Conservation (phyloP, 257 asterid genomes). For the Asclepias syriaca region DNA sequence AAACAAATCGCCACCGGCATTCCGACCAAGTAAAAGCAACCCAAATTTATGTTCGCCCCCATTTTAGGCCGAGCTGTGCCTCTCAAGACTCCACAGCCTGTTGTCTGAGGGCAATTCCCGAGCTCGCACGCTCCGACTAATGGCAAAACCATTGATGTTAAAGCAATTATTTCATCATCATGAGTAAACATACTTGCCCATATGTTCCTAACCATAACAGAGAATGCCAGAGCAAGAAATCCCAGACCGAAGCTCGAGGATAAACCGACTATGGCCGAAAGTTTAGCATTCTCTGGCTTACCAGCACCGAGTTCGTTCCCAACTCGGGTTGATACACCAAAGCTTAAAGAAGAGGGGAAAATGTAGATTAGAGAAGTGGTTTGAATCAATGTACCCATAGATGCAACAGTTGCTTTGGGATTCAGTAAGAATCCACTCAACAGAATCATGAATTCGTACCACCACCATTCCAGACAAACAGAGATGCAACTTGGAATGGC, state of each 20-base stretch:
- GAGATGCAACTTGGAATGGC: conserved; percentile 38
- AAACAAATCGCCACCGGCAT: conserved; percentile 34
- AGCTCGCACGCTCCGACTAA: conserved; percentile 34
- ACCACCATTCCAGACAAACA: conserved; percentile 45
- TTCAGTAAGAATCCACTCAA: conserved; percentile 29
- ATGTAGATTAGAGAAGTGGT: conserved; percentile 37
- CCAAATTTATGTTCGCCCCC: conserved; percentile 36
- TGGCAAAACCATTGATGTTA: conserved; percentile 30
- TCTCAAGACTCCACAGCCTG: conserved; percentile 32
- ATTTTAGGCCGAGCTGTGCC: conserved; percentile 38
- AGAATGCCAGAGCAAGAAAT: conserved; percentile 22
- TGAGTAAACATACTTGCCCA: conserved; percentile 38
- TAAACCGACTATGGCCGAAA: conserved; percentile 31
- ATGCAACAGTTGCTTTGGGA: conserved; percentile 32
- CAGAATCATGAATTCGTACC: conserved; percentile 42
- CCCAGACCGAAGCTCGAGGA: conserved; percentile 27
- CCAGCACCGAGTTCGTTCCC: conserved; percentile 39
- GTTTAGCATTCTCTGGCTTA: conserved; percentile 26
- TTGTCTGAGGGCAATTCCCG: conserved; percentile 40
- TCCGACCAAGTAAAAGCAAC: conserved; percentile 38
- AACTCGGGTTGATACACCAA: conserved; percentile 39
- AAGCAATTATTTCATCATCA: conserved; percentile 23
- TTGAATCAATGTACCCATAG: conserved; percentile 38
- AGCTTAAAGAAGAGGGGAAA: conserved; percentile 37
- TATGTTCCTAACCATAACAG: conserved; percentile 17